Conservation (phyloP, 1,284 basidiomycete genomes). For the Tranzscheliella williamsii region DNA sequence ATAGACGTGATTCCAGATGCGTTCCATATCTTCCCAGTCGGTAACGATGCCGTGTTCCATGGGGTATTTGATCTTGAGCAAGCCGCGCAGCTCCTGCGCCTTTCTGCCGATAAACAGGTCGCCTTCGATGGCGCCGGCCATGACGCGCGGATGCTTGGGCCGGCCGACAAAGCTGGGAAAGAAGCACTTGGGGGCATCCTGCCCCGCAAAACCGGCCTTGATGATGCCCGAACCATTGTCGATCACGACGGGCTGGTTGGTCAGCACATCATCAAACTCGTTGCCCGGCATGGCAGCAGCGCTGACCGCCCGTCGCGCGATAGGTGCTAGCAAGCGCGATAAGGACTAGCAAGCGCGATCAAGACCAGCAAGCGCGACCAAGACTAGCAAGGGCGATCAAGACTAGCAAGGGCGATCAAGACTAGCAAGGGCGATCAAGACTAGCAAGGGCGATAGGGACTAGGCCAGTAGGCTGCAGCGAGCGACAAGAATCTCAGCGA, state of each 20-base stretch:
- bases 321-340: too few species aligned
- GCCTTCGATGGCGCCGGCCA: slow-evolving; percentile 61
- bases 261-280: slow-evolving; percentile 60
- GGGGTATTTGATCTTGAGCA: slow-evolving; percentile 58
- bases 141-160: slow-evolving; percentile 57
- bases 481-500: too few species aligned
- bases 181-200: slow-evolving; percentile 58
- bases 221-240: slow-evolving; percentile 60
- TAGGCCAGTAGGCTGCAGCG: too few species aligned
- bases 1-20: slow-evolving; percentile 59
- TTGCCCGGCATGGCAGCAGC: slow-evolving; percentile 23
- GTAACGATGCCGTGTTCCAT: slow-evolving; percentile 61
- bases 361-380: too few species aligned
- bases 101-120: slow-evolving; percentile 58
- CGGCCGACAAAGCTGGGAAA: slow-evolving; percentile 59
- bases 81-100: slow-evolving; percentile 57
- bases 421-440: too few species aligned
- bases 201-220: slow-evolving; percentile 60
- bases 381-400: too few species aligned
- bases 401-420: too few species aligned
- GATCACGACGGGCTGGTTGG: slow-evolving; percentile 61
- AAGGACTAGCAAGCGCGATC: too few species aligned
- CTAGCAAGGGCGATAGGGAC: too few species aligned
- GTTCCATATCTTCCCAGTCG: slow-evolving; percentile 61
- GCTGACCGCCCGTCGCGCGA: too few species aligned